These are phyloP conservation scores for Phytophthora parvispora DNA, from an alignment of 352 stramenopile genomes.

Conservation along the genomic window DNA sequence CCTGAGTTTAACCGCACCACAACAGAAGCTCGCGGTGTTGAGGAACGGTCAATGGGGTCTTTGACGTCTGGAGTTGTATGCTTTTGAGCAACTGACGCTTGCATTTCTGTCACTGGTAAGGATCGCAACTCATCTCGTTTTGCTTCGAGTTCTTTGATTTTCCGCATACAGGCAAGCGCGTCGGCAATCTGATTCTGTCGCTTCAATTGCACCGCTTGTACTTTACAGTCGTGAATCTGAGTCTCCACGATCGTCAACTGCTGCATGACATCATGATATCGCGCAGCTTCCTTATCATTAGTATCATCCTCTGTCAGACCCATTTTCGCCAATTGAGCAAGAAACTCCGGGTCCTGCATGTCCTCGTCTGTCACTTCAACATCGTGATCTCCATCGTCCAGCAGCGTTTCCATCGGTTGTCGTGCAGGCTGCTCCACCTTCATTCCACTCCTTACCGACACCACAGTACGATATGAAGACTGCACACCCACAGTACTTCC, in stretches of 20 bases:
- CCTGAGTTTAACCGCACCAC: constrained; percentile 23
- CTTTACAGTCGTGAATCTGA: constrained; percentile 61
- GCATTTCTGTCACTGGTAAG: not conserved
- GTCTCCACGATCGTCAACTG: constrained; percentile 44
- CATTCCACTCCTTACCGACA: not conserved
- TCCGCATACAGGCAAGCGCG: constrained; percentile 65
- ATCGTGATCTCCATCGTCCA: constrained; percentile 37
- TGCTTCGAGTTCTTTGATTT: constrained; percentile 66
- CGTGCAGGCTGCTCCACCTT: not conserved
- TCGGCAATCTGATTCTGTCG: constrained; percentile 62
- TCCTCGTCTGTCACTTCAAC: constrained; percentile 85
- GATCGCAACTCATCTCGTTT: constrained; percentile 30
- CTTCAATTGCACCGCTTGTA: constrained; percentile 63
- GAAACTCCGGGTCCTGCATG: constrained; percentile 76
- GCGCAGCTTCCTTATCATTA: not conserved
- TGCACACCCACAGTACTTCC: not conserved
- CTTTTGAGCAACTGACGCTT: not conserved
- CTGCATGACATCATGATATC: constrained; percentile 17
- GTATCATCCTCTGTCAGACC: constrained; percentile 39
- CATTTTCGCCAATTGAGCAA: constrained; percentile 65
- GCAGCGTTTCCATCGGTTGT: not conserved
- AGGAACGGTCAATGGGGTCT: not conserved
- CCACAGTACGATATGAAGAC: not conserved
- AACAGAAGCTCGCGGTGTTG: constrained; percentile 4
- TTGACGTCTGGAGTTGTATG: not conserved